These are phyloP conservation scores for Bathelium albidoporum DNA, from an alignment of 495 filamentous ascomycete species.

Conservation along the genomic window DNA sequence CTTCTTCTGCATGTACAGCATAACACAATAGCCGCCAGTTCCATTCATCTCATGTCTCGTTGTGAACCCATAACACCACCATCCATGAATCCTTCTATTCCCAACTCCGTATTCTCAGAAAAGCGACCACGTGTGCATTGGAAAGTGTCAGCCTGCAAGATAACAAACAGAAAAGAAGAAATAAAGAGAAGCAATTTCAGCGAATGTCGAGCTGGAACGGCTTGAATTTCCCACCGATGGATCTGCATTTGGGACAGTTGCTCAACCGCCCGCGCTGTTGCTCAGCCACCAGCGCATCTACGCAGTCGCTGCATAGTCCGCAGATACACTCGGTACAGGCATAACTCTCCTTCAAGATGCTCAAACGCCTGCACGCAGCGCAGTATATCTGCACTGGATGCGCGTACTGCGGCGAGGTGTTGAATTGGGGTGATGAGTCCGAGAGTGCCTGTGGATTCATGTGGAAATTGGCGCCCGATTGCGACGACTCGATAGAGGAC, in stretches of 20 bases:
- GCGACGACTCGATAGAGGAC: slow-evolving; percentile 48
- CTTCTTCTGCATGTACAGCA: not conserved
- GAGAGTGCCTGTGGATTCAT: slow-evolving; percentile 21
- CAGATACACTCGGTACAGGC: slow-evolving; percentile 93
- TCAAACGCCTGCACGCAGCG: slow-evolving; percentile 65
- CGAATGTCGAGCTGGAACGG: slow-evolving; percentile 57
- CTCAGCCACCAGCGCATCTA: slow-evolving; percentile 60
- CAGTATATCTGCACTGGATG: slow-evolving; percentile 77
- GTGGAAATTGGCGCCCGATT: slow-evolving; percentile 35
- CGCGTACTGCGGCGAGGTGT: slow-evolving; percentile 27
- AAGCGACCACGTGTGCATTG: not conserved
- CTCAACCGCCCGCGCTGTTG: slow-evolving; percentile 38
- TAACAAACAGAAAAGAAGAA: not conserved
- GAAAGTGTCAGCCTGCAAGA: not conserved
- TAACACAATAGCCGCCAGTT: not conserved
- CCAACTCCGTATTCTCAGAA: not conserved
- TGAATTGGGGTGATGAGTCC: slow-evolving; percentile 41
- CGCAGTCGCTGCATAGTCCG: slow-evolving; percentile 76
- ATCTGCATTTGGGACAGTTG: slow-evolving; percentile 56
- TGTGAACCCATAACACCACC: not conserved
- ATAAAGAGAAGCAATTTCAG: slow-evolving; percentile 29
- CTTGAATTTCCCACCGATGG: slow-evolving; percentile 57
- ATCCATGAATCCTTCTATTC: not conserved
- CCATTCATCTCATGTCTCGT: too few species aligned
- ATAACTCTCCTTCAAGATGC: slow-evolving; percentile 66